Percentiles rank a stretch among this genome's conserved stretches.
Conservation (phyloP, 495 filamentous ascomycete genomes). For the Aspergillus ostianus region DNA sequence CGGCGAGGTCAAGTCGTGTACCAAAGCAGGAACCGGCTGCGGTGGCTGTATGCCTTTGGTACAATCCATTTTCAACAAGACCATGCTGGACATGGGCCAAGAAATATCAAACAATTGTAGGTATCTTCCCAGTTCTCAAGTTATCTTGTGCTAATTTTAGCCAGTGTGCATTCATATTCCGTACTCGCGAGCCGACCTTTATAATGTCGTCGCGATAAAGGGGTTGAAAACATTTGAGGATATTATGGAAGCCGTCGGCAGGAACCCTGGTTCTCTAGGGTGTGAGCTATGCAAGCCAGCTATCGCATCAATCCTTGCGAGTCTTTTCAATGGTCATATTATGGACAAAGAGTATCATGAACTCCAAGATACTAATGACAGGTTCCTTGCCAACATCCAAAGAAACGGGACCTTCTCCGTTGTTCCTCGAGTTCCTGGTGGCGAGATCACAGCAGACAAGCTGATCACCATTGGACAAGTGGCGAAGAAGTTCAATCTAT, state of each 20-base stretch:
- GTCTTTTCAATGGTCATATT: conserved; percentile 82
- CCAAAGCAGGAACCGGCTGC: conserved; percentile 92
- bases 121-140: conserved; percentile 13
- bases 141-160: conserved; percentile 14
- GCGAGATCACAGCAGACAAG: conserved; percentile 90
- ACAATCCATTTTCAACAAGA: conserved; percentile 88
- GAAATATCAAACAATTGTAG: conserved; percentile 80
- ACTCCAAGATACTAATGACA: conserved; percentile 92
- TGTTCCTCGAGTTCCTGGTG: conserved; percentile 79
- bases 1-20: conserved; percentile 87
- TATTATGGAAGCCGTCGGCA: conserved; percentile 82
- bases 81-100: conserved; percentile 86
- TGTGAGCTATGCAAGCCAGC: conserved; percentile 92
- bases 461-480: conserved; percentile 86
- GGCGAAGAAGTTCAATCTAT: conserved; percentile 83
- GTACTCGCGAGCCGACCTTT: conserved; percentile 84
- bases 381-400: conserved; percentile 92
- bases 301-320: conserved; percentile 80
- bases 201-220: conserved; percentile 86
- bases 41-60: conserved; percentile 94
- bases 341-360: conserved; percentile 74
- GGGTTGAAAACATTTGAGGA: conserved; percentile 70
- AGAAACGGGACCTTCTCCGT: conserved; percentile 92
- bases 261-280: conserved; percentile 69
- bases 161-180: conserved; percentile 80